These are phyloP conservation scores for Angomonas ambiguus DNA, from an alignment of 208 protist genomes.

Conservation along the genomic window DNA sequence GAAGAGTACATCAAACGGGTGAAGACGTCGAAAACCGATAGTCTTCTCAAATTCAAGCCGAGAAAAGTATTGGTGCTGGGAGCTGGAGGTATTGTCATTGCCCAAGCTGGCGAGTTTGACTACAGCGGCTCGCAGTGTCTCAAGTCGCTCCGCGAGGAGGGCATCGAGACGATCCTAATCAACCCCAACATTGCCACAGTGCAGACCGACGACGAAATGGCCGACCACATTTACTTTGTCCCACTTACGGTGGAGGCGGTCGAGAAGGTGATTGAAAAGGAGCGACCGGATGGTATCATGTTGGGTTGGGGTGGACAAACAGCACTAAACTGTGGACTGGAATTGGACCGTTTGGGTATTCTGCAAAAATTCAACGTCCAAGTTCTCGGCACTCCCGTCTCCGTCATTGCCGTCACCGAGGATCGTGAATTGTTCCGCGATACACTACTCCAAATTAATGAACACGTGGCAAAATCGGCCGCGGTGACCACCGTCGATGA, in stretches of 20 bases:
- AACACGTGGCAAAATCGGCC: slow-evolving; percentile 84
- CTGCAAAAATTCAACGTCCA: slow-evolving; percentile 93
- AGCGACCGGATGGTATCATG: slow-evolving; percentile 94
- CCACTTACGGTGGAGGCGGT: slow-evolving; percentile 94
- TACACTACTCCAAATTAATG: slow-evolving; percentile 95
- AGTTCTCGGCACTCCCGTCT: slow-evolving; percentile 95
- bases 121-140: slow-evolving; percentile 98
- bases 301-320: slow-evolving; percentile 98
- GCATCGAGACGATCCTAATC: slow-evolving; percentile 96
- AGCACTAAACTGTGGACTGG: slow-evolving; percentile 97
- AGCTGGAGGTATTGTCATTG: slow-evolving; percentile 96
- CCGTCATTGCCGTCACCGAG: slow-evolving; percentile 95
- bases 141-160: slow-evolving; percentile 98
- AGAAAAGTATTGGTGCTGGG: slow-evolving; percentile 93
- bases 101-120: slow-evolving; percentile 99
- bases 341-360: slow-evolving; percentile 90
- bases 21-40: slow-evolving; percentile 61
- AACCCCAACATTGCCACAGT: slow-evolving; percentile 99
- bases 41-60: slow-evolving; percentile 70
- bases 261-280: slow-evolving; percentile 93
- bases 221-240: slow-evolving; percentile 97
- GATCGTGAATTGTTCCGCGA: slow-evolving; percentile 97
- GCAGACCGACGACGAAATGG: slow-evolving; percentile 96
- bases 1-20: slow-evolving; percentile 92
- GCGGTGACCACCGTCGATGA: slow-evolving; percentile 78